Evolutionary conservation across 768 basidiomycete genomes (phyloP).

Genomic region (Pisolithus albus): DNA sequence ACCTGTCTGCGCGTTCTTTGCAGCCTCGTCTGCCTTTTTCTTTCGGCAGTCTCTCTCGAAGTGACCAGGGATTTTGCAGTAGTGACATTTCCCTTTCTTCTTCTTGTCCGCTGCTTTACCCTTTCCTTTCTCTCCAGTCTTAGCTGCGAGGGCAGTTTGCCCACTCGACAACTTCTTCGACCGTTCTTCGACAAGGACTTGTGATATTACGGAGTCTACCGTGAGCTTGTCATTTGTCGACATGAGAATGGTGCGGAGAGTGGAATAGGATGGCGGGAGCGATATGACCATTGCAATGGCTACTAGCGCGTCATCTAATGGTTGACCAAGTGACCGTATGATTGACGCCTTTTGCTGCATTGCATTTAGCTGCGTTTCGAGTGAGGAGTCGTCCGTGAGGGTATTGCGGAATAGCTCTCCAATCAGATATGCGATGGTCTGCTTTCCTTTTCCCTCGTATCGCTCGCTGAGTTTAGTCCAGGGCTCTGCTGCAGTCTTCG

Average conservation of each 20-base stretch:
- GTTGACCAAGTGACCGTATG: not conserved
- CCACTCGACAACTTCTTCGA: not conserved
- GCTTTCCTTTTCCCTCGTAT: conserved; percentile 26
- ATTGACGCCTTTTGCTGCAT: not conserved
- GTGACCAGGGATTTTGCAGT: not conserved
- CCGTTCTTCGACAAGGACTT: not conserved
- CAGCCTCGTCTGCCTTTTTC: not conserved
- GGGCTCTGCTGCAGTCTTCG: not conserved
- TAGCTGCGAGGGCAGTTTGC: too few relatives aligned
- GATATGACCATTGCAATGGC: not conserved
- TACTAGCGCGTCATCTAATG: not conserved
- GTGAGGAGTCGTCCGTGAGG: not conserved
- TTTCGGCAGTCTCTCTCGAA: not conserved
- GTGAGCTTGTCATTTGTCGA: not conserved
- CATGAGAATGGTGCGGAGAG: not conserved
- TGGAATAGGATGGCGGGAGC: not conserved
- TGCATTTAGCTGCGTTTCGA: not conserved
- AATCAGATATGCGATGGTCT: not conserved
- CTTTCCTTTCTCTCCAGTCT: too few relatives aligned
- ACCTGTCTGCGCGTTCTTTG: not conserved
- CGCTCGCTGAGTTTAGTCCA: not conserved
- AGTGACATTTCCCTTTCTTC: not conserved
- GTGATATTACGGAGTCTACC: not conserved
- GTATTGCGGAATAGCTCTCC: not conserved
- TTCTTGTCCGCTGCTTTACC: not conserved